Conservation (phyloP, 148 eudicot species). For the Vaccinium corymbosum region DNA sequence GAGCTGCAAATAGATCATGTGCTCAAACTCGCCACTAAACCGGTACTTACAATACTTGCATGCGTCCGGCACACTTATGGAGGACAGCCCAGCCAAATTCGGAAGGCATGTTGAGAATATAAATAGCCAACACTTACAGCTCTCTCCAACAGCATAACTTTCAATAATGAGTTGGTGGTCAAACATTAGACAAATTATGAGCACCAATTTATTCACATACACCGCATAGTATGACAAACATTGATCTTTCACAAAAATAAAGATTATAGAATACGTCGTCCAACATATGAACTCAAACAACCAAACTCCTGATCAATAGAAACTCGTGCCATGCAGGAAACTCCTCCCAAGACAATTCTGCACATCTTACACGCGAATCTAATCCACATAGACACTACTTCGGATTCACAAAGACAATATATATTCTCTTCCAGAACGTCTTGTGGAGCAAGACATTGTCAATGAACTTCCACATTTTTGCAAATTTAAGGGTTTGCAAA, state of each 20-base stretch:
- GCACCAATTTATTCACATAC: background rate
- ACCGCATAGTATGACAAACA: background rate
- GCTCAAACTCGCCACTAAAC: background rate
- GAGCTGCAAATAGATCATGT: background rate
- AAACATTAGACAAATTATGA: background rate
- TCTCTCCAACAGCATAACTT: background rate
- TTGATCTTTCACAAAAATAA: background rate
- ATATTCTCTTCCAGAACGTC: background rate
- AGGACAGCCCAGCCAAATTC: background rate
- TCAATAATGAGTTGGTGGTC: background rate
- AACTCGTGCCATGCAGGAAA: background rate
- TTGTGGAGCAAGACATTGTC: background rate
- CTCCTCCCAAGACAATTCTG: background rate
- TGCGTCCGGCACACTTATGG: background rate
- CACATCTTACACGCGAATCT: background rate
- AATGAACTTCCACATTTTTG: background rate
- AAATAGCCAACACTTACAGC: background rate
- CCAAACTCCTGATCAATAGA: background rate
- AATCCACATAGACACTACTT: background rate
- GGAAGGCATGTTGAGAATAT: background rate
- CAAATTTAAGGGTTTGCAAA: background rate
- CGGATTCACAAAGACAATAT: background rate
- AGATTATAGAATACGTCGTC: background rate
- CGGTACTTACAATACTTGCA: background rate
- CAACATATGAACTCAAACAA: background rate